Base-by-base conservation (phyloP, 1,284 basidiomycete genomes). In the Athelia sp. region DNA sequence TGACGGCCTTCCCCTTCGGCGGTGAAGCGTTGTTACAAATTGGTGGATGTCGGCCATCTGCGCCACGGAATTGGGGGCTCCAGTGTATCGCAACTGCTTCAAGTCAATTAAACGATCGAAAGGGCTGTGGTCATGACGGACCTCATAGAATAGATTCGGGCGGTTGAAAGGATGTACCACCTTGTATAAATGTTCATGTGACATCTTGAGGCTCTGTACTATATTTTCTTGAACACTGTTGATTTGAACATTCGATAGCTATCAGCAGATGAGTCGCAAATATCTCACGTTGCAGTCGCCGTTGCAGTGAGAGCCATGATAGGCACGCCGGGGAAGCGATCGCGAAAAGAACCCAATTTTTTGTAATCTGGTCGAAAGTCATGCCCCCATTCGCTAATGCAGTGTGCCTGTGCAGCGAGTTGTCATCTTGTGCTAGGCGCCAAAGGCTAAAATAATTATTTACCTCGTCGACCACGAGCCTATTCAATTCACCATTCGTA, bases 381-480 rank as follows among this genome's bases (percentile, higher is more conserved):
- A 45, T 87, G 85, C 0, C 90, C 90, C 90, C 90, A 93, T 73
- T 91, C 90, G 36, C 87, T 88, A 50, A 93, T 90, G 54, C 90
- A 92, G 63, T 93, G 90, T 0, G 89, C 90, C 84, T 89, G 49
- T 3, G 40, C 18, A 6, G 36, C 19, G 36, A 40, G 36, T n/a
- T n/a, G n/a, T 4, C 19, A 40, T 40, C n/a, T 40, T 8, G 15
- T n/a, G n/a, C n/a, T n/a, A n/a, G n/a, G n/a, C 15, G 10, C 35
- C 3, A 36, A 18, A 21, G 50, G 10, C 49, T 42, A 22, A 15
- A 14, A n/a, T n/a, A n/a, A n/a, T n/a, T n/a, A n/a, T 29, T 49
- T 54, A 85, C 88, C 75, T 95, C 91, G 55, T 94, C 90, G 2
- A 92, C 75, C 3, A 93, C 87, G 17, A 93, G 66, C 3, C 89